Base-by-base conservation (phyloP, 345 rosid species). In the Gynandropsis gynandra region DNA sequence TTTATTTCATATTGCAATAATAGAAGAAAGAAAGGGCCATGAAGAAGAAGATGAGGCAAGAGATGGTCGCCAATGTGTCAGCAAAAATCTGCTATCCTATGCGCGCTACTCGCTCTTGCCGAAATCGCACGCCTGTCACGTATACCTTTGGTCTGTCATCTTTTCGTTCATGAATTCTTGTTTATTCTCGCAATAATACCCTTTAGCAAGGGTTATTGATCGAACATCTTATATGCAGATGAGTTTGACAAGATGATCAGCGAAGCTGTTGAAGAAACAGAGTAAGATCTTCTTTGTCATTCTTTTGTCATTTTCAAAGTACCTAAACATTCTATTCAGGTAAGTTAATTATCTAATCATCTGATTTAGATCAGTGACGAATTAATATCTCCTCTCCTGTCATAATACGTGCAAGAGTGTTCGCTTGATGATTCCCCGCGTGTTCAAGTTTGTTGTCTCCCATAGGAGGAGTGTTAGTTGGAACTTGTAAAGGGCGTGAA, bases 1-100 rank as follows among this genome's bases (percentile, higher is more conserved):
- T 47, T 41, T 11, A 1, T 4, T 50, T 50, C 34, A 5, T 31
- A 7, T 38, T 43, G 42, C 11, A 42, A 59, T 63, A 52, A 65
- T 69, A 85, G 95, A 85, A 74, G 54, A 85, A 79, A 69, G 87
- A 89, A 54, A 76, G 76, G 67, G 80, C 69, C 34, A 58, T 79
- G 21, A 79, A 79, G 56, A 68, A 40, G 53, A 79, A 75, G 69
- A 59, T 71, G 67, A 77, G 66, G 71, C 73, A 76, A 67, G 84
- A 77, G 62, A 76, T 34, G 75, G 71, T 63, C 18, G 67, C 76
- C 43, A 73, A 47, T 65, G 72, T 50, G 46, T 64, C 57, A 20
- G 54, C 58, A 68, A 57, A 40, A 47, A 61, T 71, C 54, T 67
- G 36, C 47, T 60, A 59, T 14, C 40, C 63, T 18, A 14, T 63